Evolutionary conservation across 345 rosid species (phyloP).

Genomic region (Eutrema heterophyllum): DNA sequence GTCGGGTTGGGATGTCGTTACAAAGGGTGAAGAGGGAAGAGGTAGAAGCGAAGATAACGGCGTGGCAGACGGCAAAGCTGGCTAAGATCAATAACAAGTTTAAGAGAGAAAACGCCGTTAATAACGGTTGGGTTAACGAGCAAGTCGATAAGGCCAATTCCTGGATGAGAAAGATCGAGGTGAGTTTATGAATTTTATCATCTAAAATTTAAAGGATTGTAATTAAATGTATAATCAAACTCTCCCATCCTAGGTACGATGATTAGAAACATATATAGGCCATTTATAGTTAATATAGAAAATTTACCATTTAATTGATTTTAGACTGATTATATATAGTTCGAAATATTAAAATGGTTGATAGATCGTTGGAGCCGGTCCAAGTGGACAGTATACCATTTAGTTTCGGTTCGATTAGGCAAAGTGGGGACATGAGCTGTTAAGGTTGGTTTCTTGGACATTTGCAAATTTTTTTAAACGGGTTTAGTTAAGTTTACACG

Average conservation of each 20-base stretch:
- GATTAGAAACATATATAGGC: neutral
- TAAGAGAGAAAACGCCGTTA: conserved; percentile 83
- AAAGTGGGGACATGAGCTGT: neutral
- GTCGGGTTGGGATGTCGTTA: conserved; percentile 32
- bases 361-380: neutral
- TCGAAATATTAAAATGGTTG: neutral
- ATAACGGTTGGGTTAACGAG: conserved; percentile 79
- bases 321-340: neutral
- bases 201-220: neutral
- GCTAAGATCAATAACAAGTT: conserved; percentile 81
- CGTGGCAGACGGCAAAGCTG: conserved; percentile 84
- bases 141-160: conserved; percentile 68
- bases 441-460: neutral
- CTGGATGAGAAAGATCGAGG: conserved; percentile 92
- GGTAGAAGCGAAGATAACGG: conserved; percentile 78
- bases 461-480: neutral
- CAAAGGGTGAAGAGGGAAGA: conserved; percentile 86
- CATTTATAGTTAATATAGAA: neutral
- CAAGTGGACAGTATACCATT: neutral
- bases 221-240: neutral
- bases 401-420: neutral
- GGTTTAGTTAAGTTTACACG: neutral
- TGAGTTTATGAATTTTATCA: conserved; percentile 2
- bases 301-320: neutral
- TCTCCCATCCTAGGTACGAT: neutral